Evolutionary conservation across 2,329 filamentous ascomycete genomes (phyloP), one percentile per base, ranked within the genome.

Genomic region (Mariannaea sp.): DNA sequence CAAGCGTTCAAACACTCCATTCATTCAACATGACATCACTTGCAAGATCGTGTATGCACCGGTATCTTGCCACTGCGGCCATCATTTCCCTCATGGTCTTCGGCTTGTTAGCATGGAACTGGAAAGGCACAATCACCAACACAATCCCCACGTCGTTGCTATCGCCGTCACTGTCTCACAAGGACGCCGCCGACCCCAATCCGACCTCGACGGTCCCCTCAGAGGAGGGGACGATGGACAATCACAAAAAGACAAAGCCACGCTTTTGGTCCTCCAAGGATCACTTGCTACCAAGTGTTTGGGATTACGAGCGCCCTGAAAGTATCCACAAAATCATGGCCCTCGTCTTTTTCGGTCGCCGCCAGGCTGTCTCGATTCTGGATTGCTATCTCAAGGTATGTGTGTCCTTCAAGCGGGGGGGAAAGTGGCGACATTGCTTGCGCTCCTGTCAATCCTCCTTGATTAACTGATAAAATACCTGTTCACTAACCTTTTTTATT

Each of bases 271-370:
- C 62, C 29, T 51, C 60, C 6, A 50, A 63, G 7, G 53, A 51
- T n/a, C 59, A 65, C 3, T 41, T 50, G 3, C 27, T 60, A 8
- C 50, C 56, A 7, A 62, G 55, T 6, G 29, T 65, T 14, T 47
- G 49, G 17, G 35, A 62, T 6, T 66, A 57, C 58, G 32, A 59
- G 24, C 51, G 58, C 32, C 65, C 65, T 2, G 17, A 43, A 2
- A 32, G 56, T 9, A 48, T 66, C 7, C 50, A 49, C 3, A 74
- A 71, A 57, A 65, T 79, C n/a, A 70, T 78, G 53, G 77, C 69
- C 13, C 68, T 79, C 50, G 73, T 79, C 1, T 79, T 79, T 51
- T 79, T 71, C 54, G 77, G 76, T 16, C 71, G 77, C 13, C 72
- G 71, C 43, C 66, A 70, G 49, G 72, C 73, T 8, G 74, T 78